Evolutionary conservation across 352 stramenopile species (phyloP), one percentile per base, ranked within the genome.

Genomic region (Globisporangium recalcitrans): DNA sequence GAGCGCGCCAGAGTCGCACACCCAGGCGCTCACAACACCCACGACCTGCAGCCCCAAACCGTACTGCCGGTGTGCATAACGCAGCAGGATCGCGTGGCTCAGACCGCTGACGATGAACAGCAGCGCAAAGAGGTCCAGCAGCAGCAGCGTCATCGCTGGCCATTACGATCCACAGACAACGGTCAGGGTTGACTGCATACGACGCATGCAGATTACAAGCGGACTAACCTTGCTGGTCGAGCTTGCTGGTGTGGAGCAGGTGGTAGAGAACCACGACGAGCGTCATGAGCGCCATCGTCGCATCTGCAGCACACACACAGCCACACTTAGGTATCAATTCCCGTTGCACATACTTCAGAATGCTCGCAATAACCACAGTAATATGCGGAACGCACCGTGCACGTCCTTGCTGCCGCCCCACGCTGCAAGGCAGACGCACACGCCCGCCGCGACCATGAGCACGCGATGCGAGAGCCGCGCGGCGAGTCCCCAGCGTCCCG

Each of bases 1-100:
- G 14, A 91, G 72, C 38, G 82, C 82, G 16, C 73, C 78, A 11
- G 69, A 89, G 56, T 91, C 82, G 27, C 80, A 87, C 9, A 90
- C 70, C 82, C 82, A 91, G 10, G 82, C 77, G 29, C 71, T 84
- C 46, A 68, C 74, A 4, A 91, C 60, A 0, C 80, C 80, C 16
- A 92, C 69, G 26, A 92, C 69, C 57, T 90, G 80, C 51, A 89
- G 65, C 9, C 77, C 80, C n/a, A 84, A 52, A 1, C 80, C 80
- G 29, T 71, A 87, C 31, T 73, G 68, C 46, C 31, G 48, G 5
- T 74, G 69, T 31, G 68, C 77, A 47, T 81, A 78, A 6, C 80
- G 75, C 29, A 90, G 55, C 36, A 90, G 67, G 44, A 92, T 78
- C 3, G 77, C 82, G 58, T 90, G 72, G 54, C 69, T 73, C 36